These are phyloP conservation scores for Myxozyma sirexii DNA, from an alignment of 805 yeast species.

Conservation along the genomic window DNA sequence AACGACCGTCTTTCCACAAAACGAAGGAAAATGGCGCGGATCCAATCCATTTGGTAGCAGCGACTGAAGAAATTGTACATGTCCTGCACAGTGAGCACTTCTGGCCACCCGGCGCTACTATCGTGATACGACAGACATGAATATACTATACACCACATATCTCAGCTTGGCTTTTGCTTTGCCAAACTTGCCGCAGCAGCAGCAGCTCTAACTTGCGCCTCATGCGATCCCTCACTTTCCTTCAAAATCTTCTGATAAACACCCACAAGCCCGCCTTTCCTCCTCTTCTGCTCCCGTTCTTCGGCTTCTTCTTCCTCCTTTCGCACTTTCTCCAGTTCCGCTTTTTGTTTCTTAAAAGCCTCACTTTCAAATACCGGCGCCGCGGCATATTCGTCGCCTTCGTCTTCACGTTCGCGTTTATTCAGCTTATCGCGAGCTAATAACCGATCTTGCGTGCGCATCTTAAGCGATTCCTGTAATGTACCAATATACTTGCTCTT, in stretches of 20 bases:
- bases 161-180: neutral
- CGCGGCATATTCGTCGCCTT: constrained; percentile 46
- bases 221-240: constrained; percentile 18
- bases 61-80: neutral
- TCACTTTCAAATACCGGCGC: constrained; percentile 54
- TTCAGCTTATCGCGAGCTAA: constrained; percentile 46
- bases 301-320: constrained; percentile 32
- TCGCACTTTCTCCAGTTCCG: constrained; percentile 38
- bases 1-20: too few species aligned
- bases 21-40: too few species aligned
- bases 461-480: constrained; percentile 50
- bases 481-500: constrained; percentile 47
- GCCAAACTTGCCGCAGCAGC: constrained; percentile 30
- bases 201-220: constrained; percentile 26
- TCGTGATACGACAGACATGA: neutral
- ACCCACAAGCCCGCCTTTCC: constrained; percentile 9
- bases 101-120: too few species aligned
- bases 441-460: constrained; percentile 52
- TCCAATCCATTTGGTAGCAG: too few species aligned
- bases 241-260: constrained; percentile 28
- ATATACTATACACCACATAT: neutral
- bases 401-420: constrained; percentile 47
- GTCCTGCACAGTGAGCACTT: neutral
- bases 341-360: constrained; percentile 50
- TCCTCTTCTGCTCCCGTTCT: constrained; percentile 6